Base-by-base conservation (phyloP, 768 basidiomycete genomes). In the Tremella mesenterica region DNA sequence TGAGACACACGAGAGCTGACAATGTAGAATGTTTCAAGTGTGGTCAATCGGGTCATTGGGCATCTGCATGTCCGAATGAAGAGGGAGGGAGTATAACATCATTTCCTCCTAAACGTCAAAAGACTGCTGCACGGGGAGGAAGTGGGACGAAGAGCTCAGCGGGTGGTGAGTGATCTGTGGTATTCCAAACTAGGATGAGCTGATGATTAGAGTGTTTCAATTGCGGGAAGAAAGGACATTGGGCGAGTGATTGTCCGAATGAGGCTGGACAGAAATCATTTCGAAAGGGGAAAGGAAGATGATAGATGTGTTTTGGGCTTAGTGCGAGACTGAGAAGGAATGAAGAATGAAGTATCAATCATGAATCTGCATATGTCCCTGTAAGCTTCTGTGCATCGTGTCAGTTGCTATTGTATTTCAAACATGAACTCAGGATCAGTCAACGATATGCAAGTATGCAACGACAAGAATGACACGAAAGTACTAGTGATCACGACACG, bases 1-100 rank as follows among this genome's bases (percentile, higher is more conserved):
- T 23, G 21, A n/a, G n/a, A n/a, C n/a, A n/a, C n/a, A n/a, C n/a
- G 25, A 16, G 31, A 21, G 44, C 49, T 59, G 48, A 54, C 72
- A 14, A 5, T n/a, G 31, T 61, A 41, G 60, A 75, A 10, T 73
- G 73, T 58, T 73, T 58, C 60, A 65, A 73, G 30, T 74, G 73
- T 54, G 60, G 63, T 25, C 30, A 64, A 43, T 16, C 41, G 9
- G 72, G 69, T 2, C 73, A 73, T 45, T 73, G 65, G 60, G 49
- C 71, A 8, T 54, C 41, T 33, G 53, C 44, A 4, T 70, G 68
- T 52, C 55, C 69, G 7, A 58, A 62, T 27, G 57, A 55, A 12
- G 50, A 39, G 9, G 20, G 48, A 43, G 41, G 28, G 25, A 44
- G 18, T 21, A 21, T 23, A 36, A 31, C 23, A 21, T 25, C 5